Percentiles rank a stretch among this genome's conserved stretches.
phyloP scores from a whole-genome alignment of 164 flowering plant genomes.

The Tetracentron sinense region DNA sequence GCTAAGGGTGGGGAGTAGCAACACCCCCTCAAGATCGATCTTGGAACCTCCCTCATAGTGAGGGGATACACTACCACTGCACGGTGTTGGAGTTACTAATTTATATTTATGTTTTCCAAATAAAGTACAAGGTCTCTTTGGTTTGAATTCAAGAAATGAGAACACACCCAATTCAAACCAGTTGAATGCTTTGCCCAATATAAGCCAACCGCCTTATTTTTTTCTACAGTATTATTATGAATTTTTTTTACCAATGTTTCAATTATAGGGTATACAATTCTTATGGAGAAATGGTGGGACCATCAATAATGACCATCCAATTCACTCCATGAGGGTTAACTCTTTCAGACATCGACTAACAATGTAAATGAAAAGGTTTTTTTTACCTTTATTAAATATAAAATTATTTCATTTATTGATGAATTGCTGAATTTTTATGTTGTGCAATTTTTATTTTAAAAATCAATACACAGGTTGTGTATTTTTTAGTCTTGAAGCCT shows the following conservation, averaged over 20 bases:
- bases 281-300: slow-evolving; percentile 85
- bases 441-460: too few relatives aligned
- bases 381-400: not conserved
- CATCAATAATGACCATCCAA: slow-evolving; percentile 40
- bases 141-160: slow-evolving; percentile 93
- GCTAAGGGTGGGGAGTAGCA: too few relatives aligned
- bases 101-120: slow-evolving; percentile 43
- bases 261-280: slow-evolving; percentile 46
- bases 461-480: too few relatives aligned
- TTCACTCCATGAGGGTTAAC: slow-evolving; percentile 96
- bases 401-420: not conserved
- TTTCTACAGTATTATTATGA: not conserved
- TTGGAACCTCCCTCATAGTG: too few relatives aligned
- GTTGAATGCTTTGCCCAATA: slow-evolving; percentile 65
- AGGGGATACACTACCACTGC: too few relatives aligned
- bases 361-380: slow-evolving; percentile 67
- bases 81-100: too few relatives aligned
- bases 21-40: too few relatives aligned
- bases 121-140: slow-evolving; percentile 80
- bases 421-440: too few relatives aligned
- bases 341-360: slow-evolving; percentile 85
- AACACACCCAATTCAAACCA: slow-evolving; percentile 57
- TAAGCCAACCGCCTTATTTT: slow-evolving; percentile 26
- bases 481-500: too few relatives aligned
- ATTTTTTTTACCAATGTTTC: slow-evolving; percentile 1